These are phyloP conservation scores for Pichia thaimueangensis DNA, from an alignment of 805 yeast species.

Conservation along the genomic window DNA sequence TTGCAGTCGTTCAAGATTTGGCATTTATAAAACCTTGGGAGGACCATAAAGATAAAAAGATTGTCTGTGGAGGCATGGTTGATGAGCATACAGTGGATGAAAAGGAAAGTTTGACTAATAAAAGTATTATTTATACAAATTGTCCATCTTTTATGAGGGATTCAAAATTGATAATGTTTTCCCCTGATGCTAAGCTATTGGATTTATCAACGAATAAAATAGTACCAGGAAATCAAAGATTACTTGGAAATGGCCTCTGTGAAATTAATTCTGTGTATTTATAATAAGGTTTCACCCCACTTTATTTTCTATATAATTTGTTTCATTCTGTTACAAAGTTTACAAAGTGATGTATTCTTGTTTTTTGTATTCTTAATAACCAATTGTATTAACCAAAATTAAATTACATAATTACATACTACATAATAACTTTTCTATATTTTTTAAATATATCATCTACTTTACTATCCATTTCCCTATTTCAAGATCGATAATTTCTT, in stretches of 20 bases:
- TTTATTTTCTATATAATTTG: too few relatives aligned
- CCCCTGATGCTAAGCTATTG: conserved; percentile 11
- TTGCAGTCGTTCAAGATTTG: neutral
- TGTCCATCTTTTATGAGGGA: conserved; percentile 6
- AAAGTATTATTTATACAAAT: conserved; percentile 3
- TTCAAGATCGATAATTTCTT: neutral
- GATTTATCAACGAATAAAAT: conserved; percentile 7
- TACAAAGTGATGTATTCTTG: neutral
- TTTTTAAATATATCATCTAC: too few relatives aligned
- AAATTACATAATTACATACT: too few relatives aligned
- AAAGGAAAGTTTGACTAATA: neutral
- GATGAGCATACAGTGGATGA: neutral
- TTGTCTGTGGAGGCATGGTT: conserved; percentile 6
- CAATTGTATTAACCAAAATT: neutral
- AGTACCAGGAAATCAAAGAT: conserved; percentile 1
- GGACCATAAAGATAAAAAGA: neutral
- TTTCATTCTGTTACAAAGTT: too few relatives aligned
- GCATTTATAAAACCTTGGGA: conserved; percentile 9
- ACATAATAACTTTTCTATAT: too few relatives aligned
- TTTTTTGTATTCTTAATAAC: neutral
- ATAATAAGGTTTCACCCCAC: too few relatives aligned
- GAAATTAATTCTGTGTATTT: conserved; percentile 11
- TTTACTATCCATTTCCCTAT: conserved; percentile 3
- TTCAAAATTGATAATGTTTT: conserved; percentile 7
- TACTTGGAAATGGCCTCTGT: conserved; percentile 12